Evolutionary conservation across 2,329 filamentous ascomycete species (phyloP).

Genomic region (Penicillium sp.): DNA sequence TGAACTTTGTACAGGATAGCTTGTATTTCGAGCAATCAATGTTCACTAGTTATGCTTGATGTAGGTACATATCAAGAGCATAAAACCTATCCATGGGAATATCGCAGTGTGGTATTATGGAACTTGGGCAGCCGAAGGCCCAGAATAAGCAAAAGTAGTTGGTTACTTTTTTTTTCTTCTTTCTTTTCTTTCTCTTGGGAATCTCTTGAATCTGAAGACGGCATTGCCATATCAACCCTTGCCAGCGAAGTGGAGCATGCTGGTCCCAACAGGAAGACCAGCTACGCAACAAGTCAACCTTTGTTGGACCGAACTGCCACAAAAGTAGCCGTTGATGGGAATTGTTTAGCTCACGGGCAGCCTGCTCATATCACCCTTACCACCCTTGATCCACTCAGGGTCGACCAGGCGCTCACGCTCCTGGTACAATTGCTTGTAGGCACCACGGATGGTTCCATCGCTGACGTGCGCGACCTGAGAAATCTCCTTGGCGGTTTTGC

Average conservation of each 20-base stretch:
- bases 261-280: no score
- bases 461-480: constrained; percentile 81
- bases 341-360: constrained; percentile 54
- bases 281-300: no score
- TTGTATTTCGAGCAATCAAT: neutral
- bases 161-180: neutral
- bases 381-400: constrained; percentile 68
- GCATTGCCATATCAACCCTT: neutral
- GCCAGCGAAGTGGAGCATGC: no score
- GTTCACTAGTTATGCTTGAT: neutral
- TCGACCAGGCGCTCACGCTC: constrained; percentile 71
- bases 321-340: neutral
- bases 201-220: neutral
- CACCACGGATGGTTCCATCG: constrained; percentile 93
- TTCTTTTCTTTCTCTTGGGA: neutral
- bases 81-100: constrained; percentile 3
- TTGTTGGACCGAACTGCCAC: neutral
- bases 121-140: neutral
- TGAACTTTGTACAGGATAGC: no score
- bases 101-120: neutral
- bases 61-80: constrained; percentile 2
- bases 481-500: constrained; percentile 80
- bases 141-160: neutral
- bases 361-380: constrained; percentile 65
- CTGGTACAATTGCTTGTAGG: constrained; percentile 82